Evolutionary conservation across 2,329 filamentous ascomycete species (phyloP), one percentile per base, ranked within the genome.

Genomic region (Hymenoscyphus salicellus): DNA sequence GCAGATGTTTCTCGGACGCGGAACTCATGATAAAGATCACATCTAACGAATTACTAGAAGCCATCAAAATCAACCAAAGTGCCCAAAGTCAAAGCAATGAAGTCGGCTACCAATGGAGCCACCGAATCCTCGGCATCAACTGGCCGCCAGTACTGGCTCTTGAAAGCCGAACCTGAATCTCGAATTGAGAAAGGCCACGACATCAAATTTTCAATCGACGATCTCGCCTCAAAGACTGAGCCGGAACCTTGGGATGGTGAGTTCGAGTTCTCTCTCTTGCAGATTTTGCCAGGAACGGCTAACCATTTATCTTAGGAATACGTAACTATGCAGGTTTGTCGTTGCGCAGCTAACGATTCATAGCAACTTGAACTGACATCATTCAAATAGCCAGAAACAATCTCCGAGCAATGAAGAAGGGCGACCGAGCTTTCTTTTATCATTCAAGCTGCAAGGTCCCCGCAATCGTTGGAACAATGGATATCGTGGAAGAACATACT

Each of bases 351-450:
- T 5, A 26, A 26, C 11, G 5, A 14, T 52, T 10, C 11, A 26
- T 5, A 2, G 10, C 20, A 52, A 52, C n/a, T 52, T 5, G 46
- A 60, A 32, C 55, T 65, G 71, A 79, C 57, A 74, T 5, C 6
- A 3, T 30, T 30, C 74, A 76, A 74, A 20, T 75, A 78, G 94
- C 94, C 6, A 87, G 92, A 30, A 98, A 97, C 74, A 92, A 97
- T 75, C 88, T 99, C 79, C 86, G 91, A 33, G 86, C 87, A 8
- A 99, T 99, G 95, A 93, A 91, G 72, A 87, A 88, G 63, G 93
- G 93, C 60, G 95, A 99, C 74, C 82, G 93, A 36, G 93, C 93
- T 30, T 98, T 99, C 79, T 98, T 99, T 80, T 98, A 98, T 75
- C 94, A 97, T 78, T 96, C 91, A 57, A 96, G 95, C 73, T 95